Base-by-base conservation (phyloP, 805 yeast genomes). In the Cyberlindnera veronae region DNA sequence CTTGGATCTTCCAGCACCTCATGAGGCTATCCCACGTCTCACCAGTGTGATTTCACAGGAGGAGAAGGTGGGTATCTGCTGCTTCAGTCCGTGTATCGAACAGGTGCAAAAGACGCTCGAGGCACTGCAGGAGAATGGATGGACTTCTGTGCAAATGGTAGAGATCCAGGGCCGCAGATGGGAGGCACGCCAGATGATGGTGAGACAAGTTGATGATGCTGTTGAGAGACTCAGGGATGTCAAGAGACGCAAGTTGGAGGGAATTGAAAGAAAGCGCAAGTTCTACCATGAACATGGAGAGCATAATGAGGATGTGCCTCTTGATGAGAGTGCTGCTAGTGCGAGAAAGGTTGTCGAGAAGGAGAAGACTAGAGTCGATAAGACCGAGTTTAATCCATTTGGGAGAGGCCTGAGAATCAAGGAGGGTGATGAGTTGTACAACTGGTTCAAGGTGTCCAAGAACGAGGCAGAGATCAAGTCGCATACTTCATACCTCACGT, bases 1-100 rank as follows among this genome's bases (percentile, higher is more conserved):
- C 55, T 70, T 93, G 47, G 99, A 93, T 60, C 71, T 93, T 34
- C 99, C 99, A 4, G 81, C 96, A 5, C 99, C 99, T 8, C 91
- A 98, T 97, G 79, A 79, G 27, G 99, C 99, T 6, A 84, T 93
- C 38, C 87, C 88, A 6, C 82, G 84, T 61, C 64, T 91, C 33
- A 29, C 48, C 1, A 51, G 56, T 23, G 95, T 84, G 1, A 71
- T 85, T 13, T 65, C 84, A 8, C 60, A 66, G 8, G 64, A 64
- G 15, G 67, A 71, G 40, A 68, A 71, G 20, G 85, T 79, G 17
- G 79, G 84, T 3, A 73, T 93, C 39, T 93, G 99, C 64, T 93
- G 99, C 63, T 93, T 93, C 58, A 86, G 95, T 29, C 99, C 99
- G 9, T 93, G 99, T 63, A 85, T 93, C 34, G 99, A 93, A 64